Evolutionary conservation across 2,329 filamentous ascomycete species (phyloP), one percentile per base, ranked within the genome.

Genomic region (Fusarium buxicola): DNA sequence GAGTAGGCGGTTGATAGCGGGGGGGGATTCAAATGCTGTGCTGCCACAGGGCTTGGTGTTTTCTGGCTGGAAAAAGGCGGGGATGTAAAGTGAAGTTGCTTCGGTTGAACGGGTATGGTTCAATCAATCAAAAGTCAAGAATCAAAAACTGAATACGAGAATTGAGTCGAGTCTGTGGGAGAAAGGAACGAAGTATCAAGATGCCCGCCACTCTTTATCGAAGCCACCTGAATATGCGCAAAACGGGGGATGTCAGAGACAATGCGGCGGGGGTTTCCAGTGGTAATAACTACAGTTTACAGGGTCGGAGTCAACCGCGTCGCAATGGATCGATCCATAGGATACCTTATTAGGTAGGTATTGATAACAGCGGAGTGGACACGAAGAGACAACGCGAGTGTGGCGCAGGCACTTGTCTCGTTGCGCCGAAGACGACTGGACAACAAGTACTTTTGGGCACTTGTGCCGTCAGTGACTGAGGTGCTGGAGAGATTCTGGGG

Each of bases 211-310:
- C 36, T 56, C 52, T 56, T 59, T 58, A 67, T 69, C 46, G 55
- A 69, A 64, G 62, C 57, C 49, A 54, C 52, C 39, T 52, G 54
- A 46, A 68, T 70, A 68, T 70, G 68, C 68, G 56, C 46, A 60
- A 70, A 70, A 70, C 68, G 68, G 64, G 60, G 68, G 57, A 51
- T 40, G 48, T 27, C 10, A 54, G 48, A 57, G 60, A 48, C 57
- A 51, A 24, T 38, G 51, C 46, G 48, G 62, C 39, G 50, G 28
- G 48, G 61, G 43, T 38, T 56, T 53, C 58, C 60, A 60, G 35
- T 39, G 24, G 38, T 31, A 43, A 18, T 34, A n/a, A n/a, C n/a
- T n/a, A n/a, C n/a, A n/a, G n/a, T 41, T 43, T 13, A 27, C 43
- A 56, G 40, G 36, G 35, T 27, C 66, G 63, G 66, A 69, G 63